Conservation (phyloP, 2,329 filamentous ascomycete species). For the Botryotinia narcissicola region DNA sequence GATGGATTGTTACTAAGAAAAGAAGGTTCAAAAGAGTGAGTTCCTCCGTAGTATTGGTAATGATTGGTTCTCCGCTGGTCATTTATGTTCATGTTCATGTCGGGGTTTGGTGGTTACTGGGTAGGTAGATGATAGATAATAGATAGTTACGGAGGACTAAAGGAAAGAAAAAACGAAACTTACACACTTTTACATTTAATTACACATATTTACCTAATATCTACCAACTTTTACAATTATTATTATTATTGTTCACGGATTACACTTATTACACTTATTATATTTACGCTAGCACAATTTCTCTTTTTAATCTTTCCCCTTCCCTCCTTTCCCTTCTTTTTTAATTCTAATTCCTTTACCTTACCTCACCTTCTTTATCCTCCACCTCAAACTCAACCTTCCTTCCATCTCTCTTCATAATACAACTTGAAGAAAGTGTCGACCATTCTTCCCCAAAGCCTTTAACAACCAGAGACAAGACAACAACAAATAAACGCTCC, state of each 20-base stretch:
- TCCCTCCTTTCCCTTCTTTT: neutral
- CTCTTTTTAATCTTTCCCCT: neutral
- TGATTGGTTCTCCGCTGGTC: neutral
- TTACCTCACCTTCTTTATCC: neutral
- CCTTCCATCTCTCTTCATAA: conserved; percentile 18
- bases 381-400: conserved; percentile 12
- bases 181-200: neutral
- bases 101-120: neutral
- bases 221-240: neutral
- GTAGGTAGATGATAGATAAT: neutral
- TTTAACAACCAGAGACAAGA: conserved; percentile 11
- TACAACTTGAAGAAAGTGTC: conserved; percentile 11
- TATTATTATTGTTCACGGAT: neutral
- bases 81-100: neutral
- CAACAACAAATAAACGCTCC: conserved; percentile 19
- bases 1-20: neutral
- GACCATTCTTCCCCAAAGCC: neutral
- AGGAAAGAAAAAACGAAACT: neutral
- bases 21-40: neutral
- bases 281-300: conserved; percentile 4
- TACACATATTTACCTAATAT: neutral
- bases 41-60: neutral
- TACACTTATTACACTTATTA: neutral
- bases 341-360: neutral
- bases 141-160: neutral